These are phyloP conservation scores for Trichosanthes cucumerina DNA, from an alignment of 306 rosid species.

Conservation along the genomic window DNA sequence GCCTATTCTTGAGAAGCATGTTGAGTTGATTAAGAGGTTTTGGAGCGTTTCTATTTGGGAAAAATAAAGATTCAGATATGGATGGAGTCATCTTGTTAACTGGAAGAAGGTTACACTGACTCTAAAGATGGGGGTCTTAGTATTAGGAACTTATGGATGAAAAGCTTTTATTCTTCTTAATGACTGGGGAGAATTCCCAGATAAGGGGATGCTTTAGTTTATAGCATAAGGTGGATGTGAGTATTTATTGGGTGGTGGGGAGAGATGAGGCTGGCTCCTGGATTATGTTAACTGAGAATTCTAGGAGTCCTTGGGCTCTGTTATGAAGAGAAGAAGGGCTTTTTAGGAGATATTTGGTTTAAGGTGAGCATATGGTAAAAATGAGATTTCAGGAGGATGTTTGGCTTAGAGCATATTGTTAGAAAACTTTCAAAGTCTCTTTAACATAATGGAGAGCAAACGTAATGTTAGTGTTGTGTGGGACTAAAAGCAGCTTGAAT, in stretches of 20 bases:
- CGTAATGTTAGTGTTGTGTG: background rate
- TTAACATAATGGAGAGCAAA: background rate
- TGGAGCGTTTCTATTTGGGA: background rate
- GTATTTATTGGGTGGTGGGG: background rate
- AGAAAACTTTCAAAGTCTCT: background rate
- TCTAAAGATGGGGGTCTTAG: background rate
- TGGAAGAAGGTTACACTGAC: background rate
- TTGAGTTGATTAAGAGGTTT: background rate
- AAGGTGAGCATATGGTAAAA: background rate
- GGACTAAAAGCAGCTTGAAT: background rate
- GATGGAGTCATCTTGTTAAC: background rate
- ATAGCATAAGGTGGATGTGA: background rate
- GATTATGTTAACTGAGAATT: background rate
- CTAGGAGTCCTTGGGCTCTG: background rate
- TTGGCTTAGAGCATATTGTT: background rate
- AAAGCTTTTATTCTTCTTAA: background rate
- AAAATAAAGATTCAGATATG: background rate
- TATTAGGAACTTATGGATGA: background rate
- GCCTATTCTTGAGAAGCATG: background rate
- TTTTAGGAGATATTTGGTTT: background rate
- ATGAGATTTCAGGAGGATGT: background rate
- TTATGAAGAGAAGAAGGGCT: background rate
- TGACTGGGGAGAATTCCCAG: background rate
- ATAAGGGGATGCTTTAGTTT: background rate
- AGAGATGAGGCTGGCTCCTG: background rate